These are phyloP conservation scores for Phytopythium litorale DNA, from an alignment of 352 stramenopile species.

Conservation along the genomic window DNA sequence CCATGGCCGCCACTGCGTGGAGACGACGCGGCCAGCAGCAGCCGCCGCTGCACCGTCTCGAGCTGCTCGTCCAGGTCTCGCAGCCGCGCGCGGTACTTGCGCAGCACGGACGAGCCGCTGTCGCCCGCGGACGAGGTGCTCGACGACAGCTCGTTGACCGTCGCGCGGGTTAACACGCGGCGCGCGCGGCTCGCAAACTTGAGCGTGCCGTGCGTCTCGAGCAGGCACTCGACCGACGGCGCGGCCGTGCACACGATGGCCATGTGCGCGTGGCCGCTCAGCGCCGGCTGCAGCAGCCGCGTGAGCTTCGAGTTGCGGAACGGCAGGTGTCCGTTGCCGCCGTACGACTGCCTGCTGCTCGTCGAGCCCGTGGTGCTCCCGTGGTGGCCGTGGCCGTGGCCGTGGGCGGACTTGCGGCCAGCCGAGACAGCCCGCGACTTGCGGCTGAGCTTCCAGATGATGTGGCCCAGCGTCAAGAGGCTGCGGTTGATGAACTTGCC, in stretches of 20 bases:
- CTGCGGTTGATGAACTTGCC: constrained; percentile 90
- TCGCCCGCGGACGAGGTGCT: not conserved
- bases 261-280: constrained; percentile 95
- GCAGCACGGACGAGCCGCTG: constrained; percentile 54
- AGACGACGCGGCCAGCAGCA: not conserved
- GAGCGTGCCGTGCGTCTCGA: constrained; percentile 94
- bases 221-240: constrained; percentile 90
- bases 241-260: constrained; percentile 97
- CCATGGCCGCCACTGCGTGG: constrained; percentile 18
- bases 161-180: constrained; percentile 89
- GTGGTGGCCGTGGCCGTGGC: constrained; percentile 13
- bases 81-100: constrained; percentile 66
- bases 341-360: constrained; percentile 8
- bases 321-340: constrained; percentile 76
- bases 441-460: constrained; percentile 92
- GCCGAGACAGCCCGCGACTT: constrained; percentile 5
- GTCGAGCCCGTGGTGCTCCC: constrained; percentile 18
- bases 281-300: constrained; percentile 94
- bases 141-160: constrained; percentile 75
- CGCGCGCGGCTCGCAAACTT: constrained; percentile 95
- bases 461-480: constrained; percentile 91
- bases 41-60: constrained; percentile 41
- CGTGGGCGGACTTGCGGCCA: not conserved
- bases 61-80: constrained; percentile 65
- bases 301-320: constrained; percentile 99